Evolutionary conservation across 2,329 filamentous ascomycete species (phyloP), one percentile per base, ranked within the genome.

Genomic region (Simplicillium sp.): DNA sequence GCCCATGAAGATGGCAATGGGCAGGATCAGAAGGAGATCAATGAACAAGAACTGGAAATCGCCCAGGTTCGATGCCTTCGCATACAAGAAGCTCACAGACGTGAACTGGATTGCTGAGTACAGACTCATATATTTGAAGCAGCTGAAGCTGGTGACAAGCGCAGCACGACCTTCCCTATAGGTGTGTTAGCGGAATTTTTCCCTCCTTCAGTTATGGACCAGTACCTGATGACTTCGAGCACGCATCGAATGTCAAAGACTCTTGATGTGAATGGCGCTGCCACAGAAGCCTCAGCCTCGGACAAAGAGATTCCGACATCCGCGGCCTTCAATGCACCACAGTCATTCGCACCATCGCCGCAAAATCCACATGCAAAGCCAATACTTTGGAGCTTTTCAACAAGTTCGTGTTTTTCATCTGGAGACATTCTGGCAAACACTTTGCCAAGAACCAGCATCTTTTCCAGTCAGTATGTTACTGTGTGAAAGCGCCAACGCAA

Each of bases 81-180:
- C 86, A 61, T 98, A 98, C 13, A 98, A 73, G 58, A 98, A 96
- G 71, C 85, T 94, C 55, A 98, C 94, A 1, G 87, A 87, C 7
- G 87, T 94, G 67, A 98, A 98, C 61, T 98, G 92, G 49, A 98
- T 98, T n/a, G 92, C 90, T 3, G 89, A 97, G 68, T 98, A 98
- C 49, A 98, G 66, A 53, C 86, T 94, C 94, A 98, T 98, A 65
- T 94, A 98, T 68, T 97, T 98, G 75, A 98, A 98, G 67, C 92
- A 98, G 66, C 87, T 94, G 67, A 98, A 98, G 62, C 88, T 95
- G 11, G 92, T 98, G n/a, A 97, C 89, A 29, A 98, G 73, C 29
- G 94, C 87, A 15, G 90, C 90, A 47, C 94, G 81, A 15, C 92
- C 92, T 68, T 98, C 92, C 49, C 88, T 81, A 29, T 34, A 31